Percentiles rank a stretch among this genome's conserved stretches.
These are phyloP conservation scores for Leccinum longicurvipes DNA, from an alignment of 768 basidiomycete genomes.

Conservation along the genomic window DNA sequence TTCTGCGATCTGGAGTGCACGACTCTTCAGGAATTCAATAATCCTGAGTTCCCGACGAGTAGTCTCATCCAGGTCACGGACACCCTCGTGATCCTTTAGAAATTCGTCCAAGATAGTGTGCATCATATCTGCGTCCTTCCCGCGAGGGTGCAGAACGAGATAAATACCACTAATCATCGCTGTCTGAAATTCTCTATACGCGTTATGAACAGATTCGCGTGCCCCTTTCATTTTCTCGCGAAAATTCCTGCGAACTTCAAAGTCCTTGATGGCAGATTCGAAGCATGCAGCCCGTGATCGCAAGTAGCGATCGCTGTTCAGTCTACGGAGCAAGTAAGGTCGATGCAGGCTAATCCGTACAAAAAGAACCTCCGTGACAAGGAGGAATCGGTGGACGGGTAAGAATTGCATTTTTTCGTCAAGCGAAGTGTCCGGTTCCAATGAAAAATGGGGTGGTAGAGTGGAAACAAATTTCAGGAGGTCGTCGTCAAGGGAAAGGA, in stretches of 20 bases:
- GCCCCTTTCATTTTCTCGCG: slow-evolving; percentile 59
- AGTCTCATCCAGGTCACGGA: slow-evolving; percentile 74
- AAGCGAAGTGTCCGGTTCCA: slow-evolving; percentile 73
- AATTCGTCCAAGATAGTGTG: slow-evolving; percentile 77
- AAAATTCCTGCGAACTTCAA: slow-evolving; percentile 71
- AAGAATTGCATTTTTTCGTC: slow-evolving; percentile 66
- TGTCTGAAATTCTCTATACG: slow-evolving; percentile 84
- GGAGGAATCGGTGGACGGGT: slow-evolving; percentile 81
- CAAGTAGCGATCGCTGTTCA: slow-evolving; percentile 75
- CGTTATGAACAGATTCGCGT: slow-evolving; percentile 70
- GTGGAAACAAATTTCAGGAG: slow-evolving; percentile 69
- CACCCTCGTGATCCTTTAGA: slow-evolving; percentile 51
- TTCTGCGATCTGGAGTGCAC: slow-evolving; percentile 54
- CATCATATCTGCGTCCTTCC: slow-evolving; percentile 67
- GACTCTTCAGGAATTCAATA: slow-evolving; percentile 75
- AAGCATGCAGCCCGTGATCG: slow-evolving; percentile 86
- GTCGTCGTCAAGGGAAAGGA: slow-evolving; percentile 78
- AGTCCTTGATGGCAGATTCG: slow-evolving; percentile 86
- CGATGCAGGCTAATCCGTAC: slow-evolving; percentile 82
- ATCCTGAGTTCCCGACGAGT: slow-evolving; percentile 80
- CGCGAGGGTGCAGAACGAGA: slow-evolving; percentile 74
- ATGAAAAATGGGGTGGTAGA: slow-evolving; percentile 76
- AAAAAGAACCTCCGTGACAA: slow-evolving; percentile 87
- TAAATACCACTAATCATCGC: slow-evolving; percentile 90
- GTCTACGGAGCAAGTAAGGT: slow-evolving; percentile 76